phyloP scores from a whole-genome alignment of 805 yeast species.

The Ogataea thermomethanolica region DNA sequence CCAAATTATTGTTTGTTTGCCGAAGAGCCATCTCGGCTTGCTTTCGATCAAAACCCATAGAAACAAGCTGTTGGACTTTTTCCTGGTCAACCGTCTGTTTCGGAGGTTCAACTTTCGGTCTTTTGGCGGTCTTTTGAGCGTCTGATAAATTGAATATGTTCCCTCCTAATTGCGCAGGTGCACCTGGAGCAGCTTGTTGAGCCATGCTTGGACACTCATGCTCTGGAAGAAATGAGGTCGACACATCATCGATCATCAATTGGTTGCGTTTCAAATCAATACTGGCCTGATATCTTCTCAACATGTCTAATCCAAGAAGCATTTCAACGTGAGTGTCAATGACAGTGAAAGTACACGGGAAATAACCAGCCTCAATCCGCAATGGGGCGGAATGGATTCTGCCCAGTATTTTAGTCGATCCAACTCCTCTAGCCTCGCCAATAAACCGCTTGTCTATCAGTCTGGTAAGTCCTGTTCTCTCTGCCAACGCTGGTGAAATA shows the following conservation, averaged over 20 bases:
- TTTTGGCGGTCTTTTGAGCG: constrained; percentile 15
- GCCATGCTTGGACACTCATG: constrained; percentile 54
- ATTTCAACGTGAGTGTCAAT: constrained; percentile 71
- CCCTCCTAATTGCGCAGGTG: constrained; percentile 33
- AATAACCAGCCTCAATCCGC: constrained; percentile 60
- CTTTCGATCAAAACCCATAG: constrained; percentile 65
- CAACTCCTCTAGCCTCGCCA: constrained; percentile 91
- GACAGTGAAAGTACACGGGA: constrained; percentile 68
- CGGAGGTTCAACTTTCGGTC: constrained; percentile 24
- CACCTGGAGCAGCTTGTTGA: constrained; percentile 7
- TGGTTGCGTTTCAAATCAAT: constrained; percentile 69
- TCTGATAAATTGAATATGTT: constrained; percentile 27
- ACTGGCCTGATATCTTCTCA: constrained; percentile 79
- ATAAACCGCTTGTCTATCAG: constrained; percentile 74
- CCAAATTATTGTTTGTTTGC: constrained; percentile 72
- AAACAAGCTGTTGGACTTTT: constrained; percentile 44
- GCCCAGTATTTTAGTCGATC: constrained; percentile 73
- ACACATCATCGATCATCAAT: constrained; percentile 67
- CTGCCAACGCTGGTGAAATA: constrained; percentile 74
- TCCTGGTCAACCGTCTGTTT: constrained; percentile 25
- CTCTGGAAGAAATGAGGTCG: constrained; percentile 70
- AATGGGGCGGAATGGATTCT: constrained; percentile 86
- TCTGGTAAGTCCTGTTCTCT: constrained; percentile 62
- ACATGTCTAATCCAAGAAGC: constrained; percentile 86
- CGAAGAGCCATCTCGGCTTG: constrained; percentile 65